Evolutionary conservation across 2,329 filamentous ascomycete species (phyloP).

Genomic region (Hypoxylon rubiginosum): DNA sequence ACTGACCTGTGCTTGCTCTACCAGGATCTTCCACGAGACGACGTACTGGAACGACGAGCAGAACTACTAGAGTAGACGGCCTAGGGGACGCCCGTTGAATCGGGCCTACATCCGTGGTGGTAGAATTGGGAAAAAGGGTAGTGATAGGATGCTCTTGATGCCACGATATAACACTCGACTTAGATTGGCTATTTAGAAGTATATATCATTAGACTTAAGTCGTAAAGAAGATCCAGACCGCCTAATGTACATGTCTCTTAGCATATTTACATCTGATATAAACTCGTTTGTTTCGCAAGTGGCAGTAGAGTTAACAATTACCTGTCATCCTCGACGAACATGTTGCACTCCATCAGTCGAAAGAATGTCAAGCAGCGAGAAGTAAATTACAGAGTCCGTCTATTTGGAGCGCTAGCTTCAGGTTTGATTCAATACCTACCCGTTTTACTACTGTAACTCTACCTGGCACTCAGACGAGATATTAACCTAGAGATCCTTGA

Average conservation of each 20-base stretch:
- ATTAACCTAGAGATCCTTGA: not conserved
- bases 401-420: too few relatives aligned
- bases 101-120: not conserved
- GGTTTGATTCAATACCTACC: too few relatives aligned
- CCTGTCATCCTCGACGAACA: too few relatives aligned
- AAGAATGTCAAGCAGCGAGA: not conserved
- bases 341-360: too few relatives aligned
- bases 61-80: conserved; percentile 54
- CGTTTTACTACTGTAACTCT: too few relatives aligned
- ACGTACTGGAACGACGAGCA: conserved; percentile 66
- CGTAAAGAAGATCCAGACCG: not conserved
- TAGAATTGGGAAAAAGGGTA: not conserved
- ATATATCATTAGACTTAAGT: not conserved
- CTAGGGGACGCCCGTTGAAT: not conserved
- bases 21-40: conserved; percentile 60
- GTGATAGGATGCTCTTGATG: not conserved
- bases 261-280: not conserved
- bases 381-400: too few relatives aligned
- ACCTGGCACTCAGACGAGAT: not conserved
- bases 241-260: not conserved
- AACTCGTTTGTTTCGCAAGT: not conserved
- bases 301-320: not conserved
- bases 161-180: not conserved
- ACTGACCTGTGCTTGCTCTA: conserved; percentile 8
- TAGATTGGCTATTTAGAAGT: not conserved